Percentiles rank a stretch among this genome's conserved stretches.
phyloP scores from a whole-genome alignment of 495 filamentous ascomycete genomes.

The Podospora didyma region DNA sequence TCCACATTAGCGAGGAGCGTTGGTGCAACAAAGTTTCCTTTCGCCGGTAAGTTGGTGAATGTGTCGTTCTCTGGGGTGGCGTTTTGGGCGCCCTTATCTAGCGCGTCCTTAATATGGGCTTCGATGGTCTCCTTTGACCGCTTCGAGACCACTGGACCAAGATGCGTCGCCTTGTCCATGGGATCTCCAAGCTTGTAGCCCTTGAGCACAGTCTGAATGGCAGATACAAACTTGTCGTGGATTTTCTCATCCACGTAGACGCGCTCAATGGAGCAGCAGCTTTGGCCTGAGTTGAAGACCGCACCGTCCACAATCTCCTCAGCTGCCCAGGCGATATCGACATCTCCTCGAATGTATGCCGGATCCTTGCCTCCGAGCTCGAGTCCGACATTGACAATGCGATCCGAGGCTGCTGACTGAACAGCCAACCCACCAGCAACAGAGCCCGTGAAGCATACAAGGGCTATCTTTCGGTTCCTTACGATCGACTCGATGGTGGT shows the following conservation, averaged over 20 bases:
- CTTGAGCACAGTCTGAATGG: constrained; percentile 74
- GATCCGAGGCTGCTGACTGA: constrained; percentile 75
- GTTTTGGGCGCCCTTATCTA: constrained; percentile 78
- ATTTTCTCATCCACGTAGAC: constrained; percentile 86
- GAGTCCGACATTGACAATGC: constrained; percentile 77
- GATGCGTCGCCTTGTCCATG: constrained; percentile 67
- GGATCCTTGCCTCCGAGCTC: constrained; percentile 94
- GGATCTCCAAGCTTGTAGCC: constrained; percentile 90
- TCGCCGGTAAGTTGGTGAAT: constrained; percentile 61
- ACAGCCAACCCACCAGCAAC: constrained; percentile 80
- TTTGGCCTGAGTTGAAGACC: constrained; percentile 95
- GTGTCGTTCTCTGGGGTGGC: constrained; percentile 76
- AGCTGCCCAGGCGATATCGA: constrained; percentile 84
- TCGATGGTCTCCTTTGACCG: constrained; percentile 70
- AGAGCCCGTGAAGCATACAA: constrained; percentile 92
- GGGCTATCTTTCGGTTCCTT: constrained; percentile 64
- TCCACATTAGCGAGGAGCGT: constrained; percentile 77
- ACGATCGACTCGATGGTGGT: constrained; percentile 67
- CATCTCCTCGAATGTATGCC: constrained; percentile 81
- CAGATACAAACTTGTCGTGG: constrained; percentile 74
- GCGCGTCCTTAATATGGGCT: constrained; percentile 76
- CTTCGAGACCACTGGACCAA: constrained; percentile 86
- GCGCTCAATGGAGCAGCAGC: constrained; percentile 89
- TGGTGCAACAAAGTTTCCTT: constrained; percentile 83
- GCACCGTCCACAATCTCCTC: constrained; percentile 92